These are phyloP conservation scores for Theileria annulata DNA, from an alignment of 169 alveolate species.

Conservation along the genomic window DNA sequence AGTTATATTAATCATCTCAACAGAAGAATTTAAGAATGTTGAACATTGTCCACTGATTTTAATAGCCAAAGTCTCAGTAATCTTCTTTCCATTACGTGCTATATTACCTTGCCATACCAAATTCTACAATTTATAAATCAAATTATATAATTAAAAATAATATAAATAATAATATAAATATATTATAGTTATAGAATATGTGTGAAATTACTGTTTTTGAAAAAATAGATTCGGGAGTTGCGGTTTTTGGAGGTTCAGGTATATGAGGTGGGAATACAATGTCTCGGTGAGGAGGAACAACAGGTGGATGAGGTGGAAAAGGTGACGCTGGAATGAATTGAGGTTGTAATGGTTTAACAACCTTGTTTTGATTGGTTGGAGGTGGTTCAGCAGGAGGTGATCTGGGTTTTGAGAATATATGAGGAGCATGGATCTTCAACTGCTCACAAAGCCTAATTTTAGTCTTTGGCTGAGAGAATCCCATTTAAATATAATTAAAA, in stretches of 20 bases:
- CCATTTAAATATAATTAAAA: not conserved
- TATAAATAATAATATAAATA: not conserved
- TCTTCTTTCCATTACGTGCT: constrained; percentile 57
- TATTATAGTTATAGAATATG: not conserved
- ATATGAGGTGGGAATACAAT: not conserved
- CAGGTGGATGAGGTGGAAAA: not conserved
- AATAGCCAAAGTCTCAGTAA: constrained; percentile 39
- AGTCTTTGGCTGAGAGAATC: constrained; percentile 27
- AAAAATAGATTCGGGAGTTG: not conserved
- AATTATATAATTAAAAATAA: not conserved
- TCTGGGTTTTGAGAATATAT: constrained; percentile 55
- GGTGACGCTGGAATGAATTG: not conserved
- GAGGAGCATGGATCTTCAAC: constrained; percentile 71
- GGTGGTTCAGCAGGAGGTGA: not conserved
- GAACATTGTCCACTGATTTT: constrained; percentile 29
- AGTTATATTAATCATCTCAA: constrained; percentile 52
- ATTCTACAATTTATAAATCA: constrained; percentile 4
- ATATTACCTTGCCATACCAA: constrained; percentile 52
- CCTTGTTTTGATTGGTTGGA: not conserved
- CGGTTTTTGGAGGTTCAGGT: constrained; percentile 5
- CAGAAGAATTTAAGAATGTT: constrained; percentile 4
- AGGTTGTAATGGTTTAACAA: not conserved
- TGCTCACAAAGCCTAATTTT: constrained; percentile 71
- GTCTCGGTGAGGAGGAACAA: constrained; percentile 9
- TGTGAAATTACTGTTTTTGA: not conserved